Evolutionary conservation across 2,329 filamentous ascomycete genomes (phyloP).

Genomic region (Monilinia aucupariae): DNA sequence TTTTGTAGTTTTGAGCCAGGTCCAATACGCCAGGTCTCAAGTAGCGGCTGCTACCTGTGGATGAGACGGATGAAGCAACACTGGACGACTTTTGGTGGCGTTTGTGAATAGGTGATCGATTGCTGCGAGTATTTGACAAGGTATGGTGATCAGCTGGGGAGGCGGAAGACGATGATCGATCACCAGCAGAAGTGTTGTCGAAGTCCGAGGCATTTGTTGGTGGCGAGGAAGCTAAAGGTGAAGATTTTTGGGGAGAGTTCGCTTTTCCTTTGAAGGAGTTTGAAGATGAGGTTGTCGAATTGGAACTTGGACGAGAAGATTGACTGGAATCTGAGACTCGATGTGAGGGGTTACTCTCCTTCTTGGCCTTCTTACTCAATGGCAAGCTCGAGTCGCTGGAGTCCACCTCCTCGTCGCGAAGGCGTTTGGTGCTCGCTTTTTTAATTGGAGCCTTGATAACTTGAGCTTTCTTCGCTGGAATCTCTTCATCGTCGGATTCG

Average conservation of each 20-base stretch:
- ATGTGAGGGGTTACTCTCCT: constrained; percentile 35
- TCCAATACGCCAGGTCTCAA: constrained; percentile 46
- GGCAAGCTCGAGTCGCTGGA: constrained; percentile 32
- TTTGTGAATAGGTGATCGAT: constrained; percentile 32
- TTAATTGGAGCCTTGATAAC: constrained; percentile 37
- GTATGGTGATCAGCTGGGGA: constrained; percentile 23
- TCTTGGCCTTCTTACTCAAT: constrained; percentile 33
- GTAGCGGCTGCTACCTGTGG: constrained; percentile 31
- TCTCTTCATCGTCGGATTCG: constrained; percentile 33
- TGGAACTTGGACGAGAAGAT: constrained; percentile 40
- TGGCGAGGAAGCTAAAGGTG: constrained; percentile 59
- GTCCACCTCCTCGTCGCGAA: constrained; percentile 40
- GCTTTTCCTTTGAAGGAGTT: constrained; percentile 39
- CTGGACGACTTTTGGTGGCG: constrained; percentile 34
- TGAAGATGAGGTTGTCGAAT: constrained; percentile 40
- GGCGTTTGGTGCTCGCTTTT: constrained; percentile 43
- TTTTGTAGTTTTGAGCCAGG: constrained; percentile 52
- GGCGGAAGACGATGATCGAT: constrained; percentile 30
- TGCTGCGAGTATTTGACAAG: constrained; percentile 20
- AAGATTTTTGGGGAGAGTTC: constrained; percentile 58
- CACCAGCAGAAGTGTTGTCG: constrained; percentile 38
- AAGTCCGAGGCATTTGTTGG: constrained; percentile 61
- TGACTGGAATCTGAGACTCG: constrained; percentile 47
- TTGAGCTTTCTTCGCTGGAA: constrained; percentile 11
- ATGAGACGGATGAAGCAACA: constrained; percentile 31